Evolutionary conservation across 108 stramenopile genomes (phyloP).

Genomic region (Aurantiochytrium sp.): DNA sequence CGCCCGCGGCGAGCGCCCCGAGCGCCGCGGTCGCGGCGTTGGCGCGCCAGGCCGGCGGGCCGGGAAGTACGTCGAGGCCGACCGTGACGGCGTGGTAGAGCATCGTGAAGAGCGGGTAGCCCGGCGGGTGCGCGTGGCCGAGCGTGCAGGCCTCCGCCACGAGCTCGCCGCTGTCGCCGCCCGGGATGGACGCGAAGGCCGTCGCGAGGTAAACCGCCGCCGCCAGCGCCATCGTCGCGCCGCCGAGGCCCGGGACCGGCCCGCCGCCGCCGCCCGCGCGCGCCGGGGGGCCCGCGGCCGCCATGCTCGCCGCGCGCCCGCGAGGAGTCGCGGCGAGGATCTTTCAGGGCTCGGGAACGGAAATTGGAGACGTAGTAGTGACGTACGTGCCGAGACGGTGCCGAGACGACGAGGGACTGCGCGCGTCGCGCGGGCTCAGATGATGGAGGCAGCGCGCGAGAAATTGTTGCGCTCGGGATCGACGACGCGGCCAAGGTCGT

Average conservation of each 20-base stretch:
- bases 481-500: too few species aligned
- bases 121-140: slow-evolving; percentile 74
- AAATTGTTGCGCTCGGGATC: too few species aligned
- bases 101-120: slow-evolving; percentile 68
- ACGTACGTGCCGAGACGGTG: too few species aligned
- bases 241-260: not conserved
- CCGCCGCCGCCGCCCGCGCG: not conserved
- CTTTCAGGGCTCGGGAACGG: too few species aligned
- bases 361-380: too few species aligned
- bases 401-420: too few species aligned
- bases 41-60: not conserved
- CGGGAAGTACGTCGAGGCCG: too few species aligned
- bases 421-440: too few species aligned
- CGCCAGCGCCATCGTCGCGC: not conserved
- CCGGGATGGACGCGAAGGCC: not conserved
- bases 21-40: not conserved
- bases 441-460: too few species aligned
- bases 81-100: slow-evolving; percentile 27
- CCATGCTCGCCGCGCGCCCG: too few species aligned
- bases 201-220: not conserved
- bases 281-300: not conserved
- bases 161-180: slow-evolving; percentile 55
- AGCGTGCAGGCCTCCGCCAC: slow-evolving; percentile 71
- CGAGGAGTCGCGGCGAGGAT: too few species aligned
- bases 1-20: not conserved